Percentiles rank a stretch among this genome's conserved stretches.
phyloP scores from a whole-genome alignment of 371 early-diverging fungal genomes.

The Actinomortierella ambigua region DNA sequence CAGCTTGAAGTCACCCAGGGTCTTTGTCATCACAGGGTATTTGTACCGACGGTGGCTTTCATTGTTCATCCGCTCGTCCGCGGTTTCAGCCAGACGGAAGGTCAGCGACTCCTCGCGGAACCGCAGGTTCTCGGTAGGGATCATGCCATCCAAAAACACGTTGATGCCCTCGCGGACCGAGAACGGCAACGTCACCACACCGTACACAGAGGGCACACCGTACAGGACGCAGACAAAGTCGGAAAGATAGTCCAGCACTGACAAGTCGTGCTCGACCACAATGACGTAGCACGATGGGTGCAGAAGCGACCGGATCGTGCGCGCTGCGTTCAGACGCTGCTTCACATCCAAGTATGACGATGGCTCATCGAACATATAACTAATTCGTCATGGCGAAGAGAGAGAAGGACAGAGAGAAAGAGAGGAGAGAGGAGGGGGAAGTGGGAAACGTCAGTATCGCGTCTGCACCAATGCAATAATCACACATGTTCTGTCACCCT shows the following conservation, averaged over 20 bases:
- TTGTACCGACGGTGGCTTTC: constrained; percentile 72
- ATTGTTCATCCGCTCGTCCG: constrained; percentile 69
- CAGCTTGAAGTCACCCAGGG: constrained; percentile 85
- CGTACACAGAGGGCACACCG: constrained; percentile 98
- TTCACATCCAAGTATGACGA: constrained; percentile 99
- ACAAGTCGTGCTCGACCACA: constrained; percentile 99
- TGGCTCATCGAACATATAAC: constrained; percentile 99
- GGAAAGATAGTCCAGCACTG: constrained; percentile 98
- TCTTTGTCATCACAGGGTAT: constrained; percentile 94
- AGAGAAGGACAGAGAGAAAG: not conserved
- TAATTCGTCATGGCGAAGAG: constrained; percentile 21
- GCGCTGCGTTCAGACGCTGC: constrained; percentile 98
- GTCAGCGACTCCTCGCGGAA: constrained; percentile 98
- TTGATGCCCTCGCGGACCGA: constrained; percentile 99
- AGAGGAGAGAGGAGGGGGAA: too few species aligned
- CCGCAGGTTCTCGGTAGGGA: constrained; percentile 99
- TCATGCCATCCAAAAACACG: constrained; percentile 98
- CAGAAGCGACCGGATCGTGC: constrained; percentile 91
- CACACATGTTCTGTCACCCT: too few species aligned
- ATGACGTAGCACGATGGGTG: constrained; percentile 88
- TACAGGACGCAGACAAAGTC: constrained; percentile 99
- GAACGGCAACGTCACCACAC: constrained; percentile 99
- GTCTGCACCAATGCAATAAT: too few species aligned
- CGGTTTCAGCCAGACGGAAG: constrained; percentile 94
- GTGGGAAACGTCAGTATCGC: not conserved